A percentile compares a stretch with the other conserved stretches of the same genome.
phyloP scores from a whole-genome alignment of 163 green algal genomes.

The Dunaliella salina region DNA sequence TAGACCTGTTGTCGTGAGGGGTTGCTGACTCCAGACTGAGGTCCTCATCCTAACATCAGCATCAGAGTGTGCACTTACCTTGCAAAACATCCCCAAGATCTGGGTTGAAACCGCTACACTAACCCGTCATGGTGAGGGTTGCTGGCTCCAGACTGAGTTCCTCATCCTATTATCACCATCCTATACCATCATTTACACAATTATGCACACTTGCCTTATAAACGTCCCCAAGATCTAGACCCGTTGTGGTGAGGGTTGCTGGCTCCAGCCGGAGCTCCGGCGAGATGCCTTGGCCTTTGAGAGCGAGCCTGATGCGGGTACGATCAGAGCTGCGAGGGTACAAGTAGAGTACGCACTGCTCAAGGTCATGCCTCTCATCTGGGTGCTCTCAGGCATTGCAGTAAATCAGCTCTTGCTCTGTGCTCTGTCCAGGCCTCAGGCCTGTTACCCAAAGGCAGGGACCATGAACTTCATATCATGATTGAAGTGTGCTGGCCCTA shows the following conservation, averaged over 20 bases:
- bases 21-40: slow-evolving; percentile 32
- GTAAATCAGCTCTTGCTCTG: too few species aligned
- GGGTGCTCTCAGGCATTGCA: too few species aligned
- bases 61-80: slow-evolving; percentile 14
- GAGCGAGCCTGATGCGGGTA: slow-evolving; percentile 32
- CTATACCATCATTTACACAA: neutral
- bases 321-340: slow-evolving; percentile 26
- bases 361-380: too few species aligned
- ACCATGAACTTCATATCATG: too few species aligned
- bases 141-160: slow-evolving; percentile 36
- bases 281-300: slow-evolving; percentile 45
- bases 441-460: too few species aligned
- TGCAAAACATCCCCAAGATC: slow-evolving; percentile 44
- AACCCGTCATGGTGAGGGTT: slow-evolving; percentile 17
- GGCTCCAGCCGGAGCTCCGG: slow-evolving; percentile 45
- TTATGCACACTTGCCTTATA: slow-evolving; percentile 13
- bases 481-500: too few species aligned
- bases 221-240: slow-evolving; percentile 49
- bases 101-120: too few species aligned
- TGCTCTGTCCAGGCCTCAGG: too few species aligned
- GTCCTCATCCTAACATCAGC: too few species aligned
- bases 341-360: too few species aligned
- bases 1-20: neutral
- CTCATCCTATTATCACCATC: neutral
- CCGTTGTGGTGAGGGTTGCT: slow-evolving; percentile 9